Evolutionary conservation across 2,329 filamentous ascomycete genomes (phyloP).

Genomic region (Colletotrichum sansevieriae): DNA sequence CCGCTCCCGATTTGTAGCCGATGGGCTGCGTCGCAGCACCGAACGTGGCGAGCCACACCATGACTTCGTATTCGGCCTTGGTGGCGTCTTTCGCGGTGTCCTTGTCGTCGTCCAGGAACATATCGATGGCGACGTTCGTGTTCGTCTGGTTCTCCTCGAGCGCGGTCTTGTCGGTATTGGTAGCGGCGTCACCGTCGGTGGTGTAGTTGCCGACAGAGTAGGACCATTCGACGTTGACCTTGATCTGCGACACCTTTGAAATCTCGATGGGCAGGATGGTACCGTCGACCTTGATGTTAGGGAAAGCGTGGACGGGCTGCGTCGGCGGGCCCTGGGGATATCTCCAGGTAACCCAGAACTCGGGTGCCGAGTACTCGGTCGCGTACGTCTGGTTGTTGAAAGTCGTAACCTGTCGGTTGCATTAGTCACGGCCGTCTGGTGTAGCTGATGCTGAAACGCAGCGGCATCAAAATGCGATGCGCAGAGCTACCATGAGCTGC

Average conservation of each 20-base stretch:
- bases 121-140: slow-evolving; percentile 70
- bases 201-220: slow-evolving; percentile 61
- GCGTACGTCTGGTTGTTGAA: slow-evolving; percentile 65
- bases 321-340: slow-evolving; percentile 57
- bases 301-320: slow-evolving; percentile 66
- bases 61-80: slow-evolving; percentile 64
- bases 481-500: no score
- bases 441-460: no score
- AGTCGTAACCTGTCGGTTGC: slow-evolving; percentile 56
- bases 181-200: slow-evolving; percentile 40
- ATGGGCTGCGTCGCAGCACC: slow-evolving; percentile 62
- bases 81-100: slow-evolving; percentile 54
- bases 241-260: slow-evolving; percentile 53
- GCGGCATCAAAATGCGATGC: no score
- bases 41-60: slow-evolving; percentile 67
- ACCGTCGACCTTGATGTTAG: slow-evolving; percentile 64
- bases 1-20: slow-evolving; percentile 50
- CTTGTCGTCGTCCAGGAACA: slow-evolving; percentile 66
- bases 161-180: slow-evolving; percentile 50
- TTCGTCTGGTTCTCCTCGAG: slow-evolving; percentile 57
- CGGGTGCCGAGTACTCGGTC: slow-evolving; percentile 59
- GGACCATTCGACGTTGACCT: slow-evolving; percentile 63
- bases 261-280: slow-evolving; percentile 59
- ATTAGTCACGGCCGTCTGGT: slow-evolving; percentile 7
- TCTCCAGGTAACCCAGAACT: slow-evolving; percentile 67